These are phyloP conservation scores for Hanseniaspora vineae DNA, from an alignment of 805 yeast species.

Conservation along the genomic window DNA sequence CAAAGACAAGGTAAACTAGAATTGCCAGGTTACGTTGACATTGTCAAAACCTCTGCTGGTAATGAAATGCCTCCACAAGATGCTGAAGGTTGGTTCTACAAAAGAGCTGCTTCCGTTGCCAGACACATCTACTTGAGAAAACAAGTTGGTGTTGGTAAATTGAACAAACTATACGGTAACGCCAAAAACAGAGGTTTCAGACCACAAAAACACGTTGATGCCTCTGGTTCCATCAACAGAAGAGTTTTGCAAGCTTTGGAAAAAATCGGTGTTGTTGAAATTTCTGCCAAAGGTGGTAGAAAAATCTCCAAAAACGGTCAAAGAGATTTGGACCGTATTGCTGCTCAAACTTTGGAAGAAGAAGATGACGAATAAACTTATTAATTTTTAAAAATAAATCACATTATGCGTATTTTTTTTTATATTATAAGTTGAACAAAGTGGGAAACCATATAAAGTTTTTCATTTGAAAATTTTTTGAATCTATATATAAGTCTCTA, in stretches of 20 bases:
- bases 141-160: constrained; percentile 97
- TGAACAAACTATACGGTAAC: constrained; percentile 99
- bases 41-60: constrained; percentile 98
- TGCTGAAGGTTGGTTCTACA: constrained; percentile 99
- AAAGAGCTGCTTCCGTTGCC: constrained; percentile 99
- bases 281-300: constrained; percentile 98
- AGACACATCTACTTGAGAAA: constrained; percentile 99
- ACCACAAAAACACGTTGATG: constrained; percentile 97
- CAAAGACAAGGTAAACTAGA: constrained; percentile 99
- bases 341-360: constrained; percentile 94
- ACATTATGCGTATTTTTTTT: no score
- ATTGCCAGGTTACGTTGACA: constrained; percentile 99
- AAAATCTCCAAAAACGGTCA: constrained; percentile 98
- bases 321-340: constrained; percentile 99
- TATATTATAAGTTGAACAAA: no score
- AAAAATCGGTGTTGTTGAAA: constrained; percentile 94
- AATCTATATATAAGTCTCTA: no score
- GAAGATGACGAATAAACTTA: constrained; percentile 19
- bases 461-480: no score
- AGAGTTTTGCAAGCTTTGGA: constrained; percentile 94
- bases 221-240: constrained; percentile 99
- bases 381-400: no score
- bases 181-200: constrained; percentile 97
- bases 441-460: no score
- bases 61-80: constrained; percentile 99